A percentile compares a stretch with the other conserved stretches of the same genome.
phyloP scores from a whole-genome alignment of 495 filamentous ascomycete species.

The Neurospora sp. region DNA sequence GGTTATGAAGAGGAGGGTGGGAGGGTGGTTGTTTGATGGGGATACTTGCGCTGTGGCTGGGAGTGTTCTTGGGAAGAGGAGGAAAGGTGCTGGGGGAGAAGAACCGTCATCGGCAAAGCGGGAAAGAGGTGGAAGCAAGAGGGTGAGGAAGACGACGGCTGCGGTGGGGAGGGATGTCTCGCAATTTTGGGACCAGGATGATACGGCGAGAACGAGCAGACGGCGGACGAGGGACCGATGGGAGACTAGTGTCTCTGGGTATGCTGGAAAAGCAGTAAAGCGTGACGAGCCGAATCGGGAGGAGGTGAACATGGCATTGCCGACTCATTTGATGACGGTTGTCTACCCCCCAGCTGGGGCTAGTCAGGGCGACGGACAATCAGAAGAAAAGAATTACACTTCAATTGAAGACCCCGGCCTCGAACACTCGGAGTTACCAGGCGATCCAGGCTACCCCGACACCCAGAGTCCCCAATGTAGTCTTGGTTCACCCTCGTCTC shows the following conservation, averaged over 20 bases:
- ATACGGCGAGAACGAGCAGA: neutral
- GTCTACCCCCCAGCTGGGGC: neutral
- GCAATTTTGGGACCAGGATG: constrained; percentile 8
- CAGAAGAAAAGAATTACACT: neutral
- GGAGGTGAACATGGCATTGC: neutral
- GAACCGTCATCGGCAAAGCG: neutral
- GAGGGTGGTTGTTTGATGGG: neutral
- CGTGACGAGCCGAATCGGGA: neutral
- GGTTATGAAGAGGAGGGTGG: neutral
- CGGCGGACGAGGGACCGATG: neutral
- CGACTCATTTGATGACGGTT: neutral
- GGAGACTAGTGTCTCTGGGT: neutral
- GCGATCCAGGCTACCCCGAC: neutral
- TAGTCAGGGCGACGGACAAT: neutral
- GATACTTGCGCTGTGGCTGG: neutral
- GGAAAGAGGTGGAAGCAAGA: neutral
- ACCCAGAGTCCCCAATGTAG: neutral
- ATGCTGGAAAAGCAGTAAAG: neutral
- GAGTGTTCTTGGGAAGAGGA: neutral
- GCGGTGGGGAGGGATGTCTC: constrained; percentile 1
- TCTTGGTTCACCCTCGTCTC: neutral
- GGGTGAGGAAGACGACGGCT: neutral
- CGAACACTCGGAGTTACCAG: neutral
- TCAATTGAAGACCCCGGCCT: neutral
- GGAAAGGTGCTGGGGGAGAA: neutral